phyloP scores from a whole-genome alignment of 2,329 filamentous ascomycete species.

The Neonectria hederae region DNA sequence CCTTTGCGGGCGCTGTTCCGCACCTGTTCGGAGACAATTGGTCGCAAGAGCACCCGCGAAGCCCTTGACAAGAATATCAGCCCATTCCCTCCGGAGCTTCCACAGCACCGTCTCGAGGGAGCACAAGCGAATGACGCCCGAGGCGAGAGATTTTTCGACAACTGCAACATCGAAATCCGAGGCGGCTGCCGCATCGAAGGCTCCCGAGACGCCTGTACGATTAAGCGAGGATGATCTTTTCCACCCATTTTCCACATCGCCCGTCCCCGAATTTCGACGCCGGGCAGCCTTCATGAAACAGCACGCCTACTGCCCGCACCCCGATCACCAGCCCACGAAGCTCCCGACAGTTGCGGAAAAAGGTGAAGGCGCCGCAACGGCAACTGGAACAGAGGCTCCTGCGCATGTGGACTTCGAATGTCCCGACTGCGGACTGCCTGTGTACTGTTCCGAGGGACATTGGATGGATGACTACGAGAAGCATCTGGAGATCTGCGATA shows the following conservation, averaged over 20 bases:
- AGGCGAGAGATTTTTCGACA: constrained; percentile 45
- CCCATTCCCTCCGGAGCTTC: constrained; percentile 43
- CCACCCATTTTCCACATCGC: constrained; percentile 89
- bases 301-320: constrained; percentile 93
- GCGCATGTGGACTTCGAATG: constrained; percentile 93
- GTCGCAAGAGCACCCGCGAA: constrained; percentile 31
- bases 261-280: constrained; percentile 85
- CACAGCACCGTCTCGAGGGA: constrained; percentile 41
- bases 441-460: constrained; percentile 93
- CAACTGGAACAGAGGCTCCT: constrained; percentile 69
- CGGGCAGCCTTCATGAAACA: constrained; percentile 92
- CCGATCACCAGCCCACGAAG: constrained; percentile 81
- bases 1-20: constrained; percentile 53
- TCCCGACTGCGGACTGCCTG: constrained; percentile 92
- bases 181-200: constrained; percentile 40
- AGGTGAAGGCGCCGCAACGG: constrained; percentile 66
- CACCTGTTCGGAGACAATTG: constrained; percentile 47
- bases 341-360: constrained; percentile 71
- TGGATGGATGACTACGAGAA: constrained; percentile 96
- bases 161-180: constrained; percentile 40
- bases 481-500: constrained; percentile 92
- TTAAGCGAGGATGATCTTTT: constrained; percentile 86
- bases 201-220: constrained; percentile 38
- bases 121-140: constrained; percentile 33
- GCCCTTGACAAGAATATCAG: constrained; percentile 42